Base-by-base conservation (phyloP, 2,329 filamentous ascomycete species). In the Penicillium decumbens region DNA sequence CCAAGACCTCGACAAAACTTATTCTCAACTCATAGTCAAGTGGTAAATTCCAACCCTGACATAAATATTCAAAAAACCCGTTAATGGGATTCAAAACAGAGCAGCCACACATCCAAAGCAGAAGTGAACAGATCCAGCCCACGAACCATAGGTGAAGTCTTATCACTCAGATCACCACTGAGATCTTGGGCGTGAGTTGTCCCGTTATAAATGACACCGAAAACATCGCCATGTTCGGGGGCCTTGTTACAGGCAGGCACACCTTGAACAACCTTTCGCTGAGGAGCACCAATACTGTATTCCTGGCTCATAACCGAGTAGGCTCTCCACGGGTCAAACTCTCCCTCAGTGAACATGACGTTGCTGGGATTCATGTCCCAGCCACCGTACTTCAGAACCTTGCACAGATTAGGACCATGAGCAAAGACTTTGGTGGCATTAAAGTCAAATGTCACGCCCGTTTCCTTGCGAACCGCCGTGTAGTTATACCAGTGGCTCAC, bases 351-450 rank as follows among this genome's bases (percentile, higher is more conserved):
- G 23, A 41, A 47, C 45, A 47, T 41, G 18, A 28, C 13, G 6
- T 47, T 15, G 38, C 28, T 47, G 8, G 45, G 13, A 5, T 41
- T 42, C 27, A 41, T 41, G 6, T 47, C 27, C 45, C 38, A 41
- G 4, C 45, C 38, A 20, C 38, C 38, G 6, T 37, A 13, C 33
- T 38, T 38, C 15, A 20, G 9, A 5, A 12, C 7, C 8, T 38
- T 20, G 2, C 18, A 38, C 15, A 23, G 9, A 12, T 38, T n/a
- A 5, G 18, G 7, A 10, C 10, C 6, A 13, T 24, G 8, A 23
- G 8, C 15, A 24, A 38, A 38, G 10, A 38, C 8, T 7, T 38
- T 38, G 35, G 13, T 32, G 4, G 18, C 3, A 13, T 24, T 23
- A 8, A 38, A 38, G 20, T 12, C 20, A 23, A 38, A 38, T 9